A percentile compares a stretch with the other conserved stretches of the same genome.
These are phyloP conservation scores for Candida sanyiensis DNA, from an alignment of 805 yeast genomes.

Conservation along the genomic window DNA sequence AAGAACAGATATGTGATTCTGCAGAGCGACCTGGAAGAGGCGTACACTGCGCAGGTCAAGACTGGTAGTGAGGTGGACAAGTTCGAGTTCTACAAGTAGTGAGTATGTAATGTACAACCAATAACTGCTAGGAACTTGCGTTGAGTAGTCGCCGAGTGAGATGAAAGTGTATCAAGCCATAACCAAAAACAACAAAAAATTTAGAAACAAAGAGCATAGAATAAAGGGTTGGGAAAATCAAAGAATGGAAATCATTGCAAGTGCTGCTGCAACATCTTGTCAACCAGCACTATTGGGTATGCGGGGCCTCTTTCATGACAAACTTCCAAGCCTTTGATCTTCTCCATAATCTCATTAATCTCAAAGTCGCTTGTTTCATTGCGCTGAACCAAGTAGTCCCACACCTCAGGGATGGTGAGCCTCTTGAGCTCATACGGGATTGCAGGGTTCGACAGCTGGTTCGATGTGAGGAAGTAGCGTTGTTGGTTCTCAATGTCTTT, in stretches of 20 bases:
- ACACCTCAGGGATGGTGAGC: slow-evolving; percentile 70
- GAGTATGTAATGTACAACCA: no score
- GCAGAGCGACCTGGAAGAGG: slow-evolving; percentile 96
- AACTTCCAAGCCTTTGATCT: slow-evolving; percentile 58
- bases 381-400: slow-evolving; percentile 68
- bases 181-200: not conserved
- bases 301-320: slow-evolving; percentile 83
- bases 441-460: slow-evolving; percentile 23
- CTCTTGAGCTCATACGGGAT: slow-evolving; percentile 33
- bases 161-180: no score
- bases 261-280: slow-evolving; percentile 28
- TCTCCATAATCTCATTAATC: slow-evolving; percentile 50
- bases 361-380: slow-evolving; percentile 45
- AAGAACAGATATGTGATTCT: slow-evolving; percentile 95
- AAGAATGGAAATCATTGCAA: not conserved
- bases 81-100: slow-evolving; percentile 89
- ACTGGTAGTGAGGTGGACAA: slow-evolving; percentile 93
- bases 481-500: slow-evolving; percentile 3
- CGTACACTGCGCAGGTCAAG: slow-evolving; percentile 94
- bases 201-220: not conserved
- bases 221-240: not conserved
- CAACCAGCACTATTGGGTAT: slow-evolving; percentile 41
- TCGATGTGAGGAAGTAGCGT: slow-evolving; percentile 9
- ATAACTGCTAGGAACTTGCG: no score
- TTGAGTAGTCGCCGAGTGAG: no score